Percentiles rank a stretch among this genome's conserved stretches.
phyloP scores from a whole-genome alignment of 140 eudicot genomes.

The Anethum foeniculum region DNA sequence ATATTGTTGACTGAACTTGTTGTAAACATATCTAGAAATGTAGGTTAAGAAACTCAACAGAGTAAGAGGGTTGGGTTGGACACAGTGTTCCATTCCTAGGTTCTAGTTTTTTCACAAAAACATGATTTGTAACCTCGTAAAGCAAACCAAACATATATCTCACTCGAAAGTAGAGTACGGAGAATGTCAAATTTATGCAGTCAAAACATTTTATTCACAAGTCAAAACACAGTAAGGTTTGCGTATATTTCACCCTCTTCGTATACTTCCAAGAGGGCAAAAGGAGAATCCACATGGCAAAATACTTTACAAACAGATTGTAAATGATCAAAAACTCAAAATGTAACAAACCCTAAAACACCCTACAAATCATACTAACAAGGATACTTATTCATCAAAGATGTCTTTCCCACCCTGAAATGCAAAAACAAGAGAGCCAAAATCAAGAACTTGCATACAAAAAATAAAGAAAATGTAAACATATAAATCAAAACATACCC shows the following conservation, averaged over 20 bases:
- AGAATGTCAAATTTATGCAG: not conserved
- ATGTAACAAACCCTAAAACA: not conserved
- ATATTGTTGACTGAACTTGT: slow-evolving; percentile 58
- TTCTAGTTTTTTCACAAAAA: not conserved
- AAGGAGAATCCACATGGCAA: no score
- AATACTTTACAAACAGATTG: no score
- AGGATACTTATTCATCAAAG: slow-evolving; percentile 88
- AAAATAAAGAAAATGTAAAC: not conserved
- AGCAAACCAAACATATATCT: not conserved
- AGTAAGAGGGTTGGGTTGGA: not conserved
- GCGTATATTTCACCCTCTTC: not conserved
- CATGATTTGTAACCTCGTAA: not conserved
- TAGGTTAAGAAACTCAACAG: slow-evolving; percentile 21
- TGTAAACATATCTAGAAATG: slow-evolving; percentile 54
- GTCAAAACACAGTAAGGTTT: not conserved
- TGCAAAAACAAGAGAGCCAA: not conserved
- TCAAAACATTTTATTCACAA: not conserved
- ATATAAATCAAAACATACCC: slow-evolving; percentile 31
- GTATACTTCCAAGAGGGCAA: no score
- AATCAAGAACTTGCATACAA: no score
- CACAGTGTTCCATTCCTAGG: not conserved
- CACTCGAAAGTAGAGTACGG: not conserved
- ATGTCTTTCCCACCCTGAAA: slow-evolving; percentile 90
- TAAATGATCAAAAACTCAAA: not conserved
- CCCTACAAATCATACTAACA: not conserved